These are phyloP conservation scores for Pleurozium schreberi DNA, from an alignment of 225 moss, liverwort and hornwort species.

Conservation along the genomic window DNA sequence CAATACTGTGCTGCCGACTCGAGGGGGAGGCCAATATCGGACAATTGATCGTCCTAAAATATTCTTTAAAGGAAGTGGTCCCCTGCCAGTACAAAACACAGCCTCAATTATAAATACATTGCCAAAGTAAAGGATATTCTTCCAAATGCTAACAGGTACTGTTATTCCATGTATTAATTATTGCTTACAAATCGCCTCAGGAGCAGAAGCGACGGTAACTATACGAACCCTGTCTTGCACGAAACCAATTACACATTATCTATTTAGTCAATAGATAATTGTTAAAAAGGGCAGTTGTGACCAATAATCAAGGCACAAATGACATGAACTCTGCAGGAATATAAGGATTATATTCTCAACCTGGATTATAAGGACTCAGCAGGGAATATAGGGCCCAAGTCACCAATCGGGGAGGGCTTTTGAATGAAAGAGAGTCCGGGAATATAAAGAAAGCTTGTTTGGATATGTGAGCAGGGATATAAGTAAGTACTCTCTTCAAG, in stretches of 20 bases:
- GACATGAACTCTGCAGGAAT: not conserved
- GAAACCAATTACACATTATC: not conserved
- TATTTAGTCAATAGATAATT: not conserved
- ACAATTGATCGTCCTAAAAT: conserved; percentile 80
- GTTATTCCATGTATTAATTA: not conserved
- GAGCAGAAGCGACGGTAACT: not conserved
- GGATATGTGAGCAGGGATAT: not conserved
- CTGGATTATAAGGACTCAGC: not conserved
- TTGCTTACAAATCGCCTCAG: not conserved
- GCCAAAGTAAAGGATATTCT: not conserved
- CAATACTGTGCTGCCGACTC: conserved; percentile 76
- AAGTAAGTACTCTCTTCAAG: not conserved
- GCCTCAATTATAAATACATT: not conserved
- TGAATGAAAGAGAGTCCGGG: not conserved
- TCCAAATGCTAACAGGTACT: not conserved
- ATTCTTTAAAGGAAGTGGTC: conserved; percentile 73
- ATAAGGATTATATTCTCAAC: too few species aligned
- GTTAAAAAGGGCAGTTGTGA: not conserved
- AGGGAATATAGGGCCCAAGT: not conserved
- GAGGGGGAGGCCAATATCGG: conserved; percentile 85
- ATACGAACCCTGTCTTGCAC: not conserved
- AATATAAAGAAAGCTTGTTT: not conserved
- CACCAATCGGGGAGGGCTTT: not conserved
- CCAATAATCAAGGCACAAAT: not conserved
- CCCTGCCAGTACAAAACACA: conserved; percentile 34